Conservation (phyloP, 139 green algal species). For the Mychonastes homosphaera region DNA sequence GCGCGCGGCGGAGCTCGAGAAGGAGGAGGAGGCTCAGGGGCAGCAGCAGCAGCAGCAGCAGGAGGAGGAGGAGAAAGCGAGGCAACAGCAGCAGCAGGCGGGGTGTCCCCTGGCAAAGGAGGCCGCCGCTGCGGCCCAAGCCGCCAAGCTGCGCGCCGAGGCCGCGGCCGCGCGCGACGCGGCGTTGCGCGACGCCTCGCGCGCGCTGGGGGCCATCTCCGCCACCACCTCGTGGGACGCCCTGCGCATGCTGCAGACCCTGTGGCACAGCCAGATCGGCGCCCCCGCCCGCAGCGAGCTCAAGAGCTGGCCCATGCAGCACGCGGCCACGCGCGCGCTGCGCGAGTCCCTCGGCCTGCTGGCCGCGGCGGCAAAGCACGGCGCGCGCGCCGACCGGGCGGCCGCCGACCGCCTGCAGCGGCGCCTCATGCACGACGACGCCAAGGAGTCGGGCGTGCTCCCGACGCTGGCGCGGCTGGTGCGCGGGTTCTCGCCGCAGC, state of each 20-base stretch:
- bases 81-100: slow-evolving; percentile 6
- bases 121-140: not conserved
- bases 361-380: slow-evolving; percentile 45
- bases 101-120: not conserved
- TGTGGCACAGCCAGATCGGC: slow-evolving; percentile 33
- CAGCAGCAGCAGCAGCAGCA: slow-evolving; percentile 3
- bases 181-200: slow-evolving; percentile 24
- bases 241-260: slow-evolving; percentile 50
- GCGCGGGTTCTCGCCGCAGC: slow-evolving; percentile 36
- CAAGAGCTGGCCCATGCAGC: slow-evolving; percentile 72
- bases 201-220: slow-evolving; percentile 54
- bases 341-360: slow-evolving; percentile 69
- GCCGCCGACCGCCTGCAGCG: slow-evolving; percentile 56
- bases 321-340: slow-evolving; percentile 45
- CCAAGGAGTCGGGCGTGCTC: slow-evolving; percentile 62
- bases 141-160: not conserved
- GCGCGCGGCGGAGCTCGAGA: not conserved
- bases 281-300: slow-evolving; percentile 6
- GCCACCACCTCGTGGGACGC: slow-evolving; percentile 66
- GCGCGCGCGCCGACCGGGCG: slow-evolving; percentile 35
- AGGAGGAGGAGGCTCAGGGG: slow-evolving; percentile 7
- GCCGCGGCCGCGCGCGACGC: not conserved
- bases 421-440: slow-evolving; percentile 59
- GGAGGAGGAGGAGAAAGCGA: not conserved
- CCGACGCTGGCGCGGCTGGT: slow-evolving; percentile 47